Evolutionary conservation across 306 rosid species (phyloP), one percentile per base, ranked within the genome.

Genomic region (Malus orientalis): DNA sequence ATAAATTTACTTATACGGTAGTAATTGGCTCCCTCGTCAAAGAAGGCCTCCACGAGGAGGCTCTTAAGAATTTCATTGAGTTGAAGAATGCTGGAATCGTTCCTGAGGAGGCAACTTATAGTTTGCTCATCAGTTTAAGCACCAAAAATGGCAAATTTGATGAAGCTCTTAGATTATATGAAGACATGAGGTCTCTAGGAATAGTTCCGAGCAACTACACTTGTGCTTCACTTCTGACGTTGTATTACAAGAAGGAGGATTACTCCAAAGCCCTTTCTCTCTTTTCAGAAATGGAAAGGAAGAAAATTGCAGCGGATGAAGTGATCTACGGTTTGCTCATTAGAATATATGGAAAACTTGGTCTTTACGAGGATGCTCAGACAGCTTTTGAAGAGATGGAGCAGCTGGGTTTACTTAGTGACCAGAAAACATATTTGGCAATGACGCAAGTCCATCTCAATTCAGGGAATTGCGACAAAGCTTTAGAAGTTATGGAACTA

Each of bases 381-480:
- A 85, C 78, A 54, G 85, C 93, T 53, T 92, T 95, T 82, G 84
- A 83, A 78, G 94, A 92, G 88, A 88, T 86, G 82, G 83, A 88
- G 79, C 88, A 78, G 58, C 82, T 78, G 60, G 89, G 95, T 73
- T 74, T 89, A 68, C 97, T 95, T 65, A 90, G 88, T 68, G 87
- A 85, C 82, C 95, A 91, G 76, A 95, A 95, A 83, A 95, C 97
- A 6, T 89, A 87, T 76, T 88, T 95, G 80, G 89, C 98, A 69
- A 95, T 95, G 97, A 88, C 98, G 55, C 98, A 92, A 86, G 98
- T 95, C 70, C 91, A 87, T 83, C 95, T 95, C 76, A 81, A 65
- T 74, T 81, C 97, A 55, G 91, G 96, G 83, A 84, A 90, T 71
- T 87, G 74, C 11, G 92, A 84, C 54, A 88, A 87, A 78, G 96